Evolutionary conservation across 805 yeast species (phyloP).

Genomic region (Yarrowia keelungensis): DNA sequence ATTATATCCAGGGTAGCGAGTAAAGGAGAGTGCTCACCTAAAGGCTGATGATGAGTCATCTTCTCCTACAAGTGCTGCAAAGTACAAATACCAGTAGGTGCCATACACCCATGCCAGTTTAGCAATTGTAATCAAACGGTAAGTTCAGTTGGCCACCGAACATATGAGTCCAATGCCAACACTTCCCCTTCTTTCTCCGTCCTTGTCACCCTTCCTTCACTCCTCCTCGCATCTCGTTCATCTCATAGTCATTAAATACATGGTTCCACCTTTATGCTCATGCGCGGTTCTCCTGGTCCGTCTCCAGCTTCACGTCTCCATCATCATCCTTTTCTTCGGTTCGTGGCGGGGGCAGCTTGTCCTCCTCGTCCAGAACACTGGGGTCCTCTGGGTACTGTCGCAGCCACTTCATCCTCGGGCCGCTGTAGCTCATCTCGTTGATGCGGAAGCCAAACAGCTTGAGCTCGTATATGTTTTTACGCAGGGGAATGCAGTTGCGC

Average conservation of each 20-base stretch:
- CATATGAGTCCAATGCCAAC: no score
- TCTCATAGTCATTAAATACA: conserved; percentile 27
- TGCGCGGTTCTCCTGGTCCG: conserved; percentile 35
- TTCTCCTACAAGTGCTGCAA: neutral
- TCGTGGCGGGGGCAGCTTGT: conserved; percentile 12
- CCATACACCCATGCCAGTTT: no score
- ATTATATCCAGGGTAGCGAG: neutral
- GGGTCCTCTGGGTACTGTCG: conserved; percentile 73
- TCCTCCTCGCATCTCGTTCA: no score
- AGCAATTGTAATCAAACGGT: no score
- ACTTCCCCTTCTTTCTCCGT: no score
- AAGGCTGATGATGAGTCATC: neutral
- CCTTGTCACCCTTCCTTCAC: no score
- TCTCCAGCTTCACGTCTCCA: conserved; percentile 34
- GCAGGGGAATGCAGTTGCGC: conserved; percentile 68
- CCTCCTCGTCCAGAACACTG: conserved; percentile 64
- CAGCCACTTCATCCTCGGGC: conserved; percentile 97
- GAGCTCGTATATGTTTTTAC: conserved; percentile 61
- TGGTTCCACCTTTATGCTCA: conserved; percentile 27
- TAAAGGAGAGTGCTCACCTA: no score
- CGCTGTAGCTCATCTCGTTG: conserved; percentile 73
- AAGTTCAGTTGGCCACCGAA: no score
- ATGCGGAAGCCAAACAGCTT: conserved; percentile 88
- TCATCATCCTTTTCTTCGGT: conserved; percentile 33
- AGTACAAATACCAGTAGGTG: neutral